phyloP scores from a whole-genome alignment of 345 rosid genomes.

The Eucalyptus virginea region DNA sequence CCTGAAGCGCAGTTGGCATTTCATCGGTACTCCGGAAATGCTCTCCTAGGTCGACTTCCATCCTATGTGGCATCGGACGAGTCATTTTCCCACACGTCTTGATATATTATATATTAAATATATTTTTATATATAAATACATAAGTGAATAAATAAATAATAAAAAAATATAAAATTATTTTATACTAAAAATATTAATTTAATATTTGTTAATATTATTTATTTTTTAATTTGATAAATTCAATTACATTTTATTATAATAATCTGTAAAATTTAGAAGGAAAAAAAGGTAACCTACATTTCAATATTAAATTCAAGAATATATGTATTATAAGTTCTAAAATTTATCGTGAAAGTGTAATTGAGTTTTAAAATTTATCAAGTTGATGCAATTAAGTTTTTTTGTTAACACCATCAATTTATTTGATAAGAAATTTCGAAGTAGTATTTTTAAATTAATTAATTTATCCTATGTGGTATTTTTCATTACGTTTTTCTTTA shows the following conservation, averaged over 20 bases:
- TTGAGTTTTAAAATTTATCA: rapidly evolving
- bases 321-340: rapidly evolving
- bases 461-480: rapidly evolving
- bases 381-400: rapidly evolving
- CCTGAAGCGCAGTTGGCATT: not conserved
- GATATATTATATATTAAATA: too few species aligned
- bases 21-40: not conserved
- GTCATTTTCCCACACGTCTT: too few species aligned
- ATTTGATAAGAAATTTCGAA: rapidly evolving
- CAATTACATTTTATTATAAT: rapidly evolving
- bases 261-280: too few species aligned
- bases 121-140: too few species aligned
- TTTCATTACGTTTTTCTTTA: too few species aligned
- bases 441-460: too few species aligned
- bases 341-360: rapidly evolving
- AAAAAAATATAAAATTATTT: too few species aligned
- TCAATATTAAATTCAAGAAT: rapidly evolving
- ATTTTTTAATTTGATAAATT: too few species aligned
- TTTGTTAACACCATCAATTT: rapidly evolving
- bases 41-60: not conserved
- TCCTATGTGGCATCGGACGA: rapidly evolving
- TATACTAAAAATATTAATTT: too few species aligned
- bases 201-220: rapidly evolving
- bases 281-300: rapidly evolving
- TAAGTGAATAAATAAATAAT: too few species aligned